Evolutionary conservation across 805 yeast species (phyloP), one percentile per base, ranked within the genome.

Genomic region (Metschnikowia kofuensis): DNA sequence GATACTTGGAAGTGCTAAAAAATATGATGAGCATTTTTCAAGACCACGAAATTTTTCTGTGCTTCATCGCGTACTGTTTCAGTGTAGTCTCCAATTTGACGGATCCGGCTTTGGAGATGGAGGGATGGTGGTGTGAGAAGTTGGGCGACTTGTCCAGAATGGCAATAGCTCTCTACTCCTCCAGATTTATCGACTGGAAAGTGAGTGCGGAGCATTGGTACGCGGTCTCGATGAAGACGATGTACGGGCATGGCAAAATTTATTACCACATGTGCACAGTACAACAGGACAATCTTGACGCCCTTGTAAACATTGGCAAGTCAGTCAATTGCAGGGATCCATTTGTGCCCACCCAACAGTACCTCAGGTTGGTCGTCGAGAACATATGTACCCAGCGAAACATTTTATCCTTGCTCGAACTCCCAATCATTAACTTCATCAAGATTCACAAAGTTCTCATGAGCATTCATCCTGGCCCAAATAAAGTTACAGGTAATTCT

Each of bases 191-290:
- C 54, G 96, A 89, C 65, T 89, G 96, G 96, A 86, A 87, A 63
- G 66, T 83, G 15, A 79, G 89, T 49, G 85, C 95, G 1, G 90
- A 87, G 63, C 82, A 82, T 63, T 89, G 96, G 96, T 89, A 89
- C 60, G 74, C 80, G 27, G 74, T 81, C 28, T 83, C 95, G 4
- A 79, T 87, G 80, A 79, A 80, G 56, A 79, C 86, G 13, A 82
- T 84, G 53, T 87, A 83, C 60, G 91, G 94, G 2, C 90, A 85
- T 59, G 96, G 96, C 2, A 87, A 89, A 63, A 78, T 88, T 15
- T 89, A 88, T 59, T 89, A 89, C 59, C 96, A 89, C 63, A 84
- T 85, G 79, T 87, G 94, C 41, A 87, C 95, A 0, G 96, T 89
- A 4, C 92, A 88, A 63, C 86, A 83, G 61, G 85, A 82, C 63